phyloP scores from a whole-genome alignment of 2,329 filamentous ascomycete genomes.

The Diaporthe vexans region DNA sequence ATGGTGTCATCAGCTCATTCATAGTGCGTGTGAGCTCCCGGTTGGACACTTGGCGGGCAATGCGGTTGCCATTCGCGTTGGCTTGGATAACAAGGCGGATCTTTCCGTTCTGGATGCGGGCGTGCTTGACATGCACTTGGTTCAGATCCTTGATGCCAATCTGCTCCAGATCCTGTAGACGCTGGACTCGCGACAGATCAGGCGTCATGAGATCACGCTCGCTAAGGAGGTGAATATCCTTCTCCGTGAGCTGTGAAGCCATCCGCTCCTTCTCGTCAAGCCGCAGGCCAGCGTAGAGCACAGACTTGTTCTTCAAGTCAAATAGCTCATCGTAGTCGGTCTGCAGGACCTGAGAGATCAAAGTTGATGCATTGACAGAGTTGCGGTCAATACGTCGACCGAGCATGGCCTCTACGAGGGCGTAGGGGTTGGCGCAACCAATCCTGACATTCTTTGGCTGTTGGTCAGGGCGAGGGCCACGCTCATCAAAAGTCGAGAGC shows the following conservation, averaged over 20 bases:
- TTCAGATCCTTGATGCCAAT: slow-evolving; percentile 57
- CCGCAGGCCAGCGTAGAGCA: slow-evolving; percentile 58
- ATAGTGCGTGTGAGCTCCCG: slow-evolving; percentile 55
- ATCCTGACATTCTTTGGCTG: slow-evolving; percentile 55
- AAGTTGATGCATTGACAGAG: slow-evolving; percentile 49
- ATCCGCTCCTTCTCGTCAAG: slow-evolving; percentile 54
- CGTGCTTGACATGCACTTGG: slow-evolving; percentile 54
- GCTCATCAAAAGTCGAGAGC: slow-evolving; percentile 44
- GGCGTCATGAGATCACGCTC: slow-evolving; percentile 59
- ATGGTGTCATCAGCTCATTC: slow-evolving; percentile 57
- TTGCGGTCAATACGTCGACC: slow-evolving; percentile 55
- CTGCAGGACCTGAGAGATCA: slow-evolving; percentile 59
- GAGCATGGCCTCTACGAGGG: slow-evolving; percentile 59
- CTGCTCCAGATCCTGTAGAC: slow-evolving; percentile 55
- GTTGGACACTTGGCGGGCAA: slow-evolving; percentile 53
- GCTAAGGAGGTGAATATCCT: slow-evolving; percentile 58
- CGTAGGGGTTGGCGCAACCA: slow-evolving; percentile 60
- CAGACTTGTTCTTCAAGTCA: slow-evolving; percentile 58
- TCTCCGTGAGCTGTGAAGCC: slow-evolving; percentile 54
- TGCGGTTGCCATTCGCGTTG: slow-evolving; percentile 48
- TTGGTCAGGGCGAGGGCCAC: slow-evolving; percentile 50
- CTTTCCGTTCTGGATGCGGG: slow-evolving; percentile 60
- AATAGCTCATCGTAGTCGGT: slow-evolving; percentile 64
- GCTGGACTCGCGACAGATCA: slow-evolving; percentile 56
- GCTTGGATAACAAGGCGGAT: slow-evolving; percentile 57